These are phyloP conservation scores for Platismatia glauca DNA, from an alignment of 495 filamentous ascomycete genomes.

Conservation along the genomic window DNA sequence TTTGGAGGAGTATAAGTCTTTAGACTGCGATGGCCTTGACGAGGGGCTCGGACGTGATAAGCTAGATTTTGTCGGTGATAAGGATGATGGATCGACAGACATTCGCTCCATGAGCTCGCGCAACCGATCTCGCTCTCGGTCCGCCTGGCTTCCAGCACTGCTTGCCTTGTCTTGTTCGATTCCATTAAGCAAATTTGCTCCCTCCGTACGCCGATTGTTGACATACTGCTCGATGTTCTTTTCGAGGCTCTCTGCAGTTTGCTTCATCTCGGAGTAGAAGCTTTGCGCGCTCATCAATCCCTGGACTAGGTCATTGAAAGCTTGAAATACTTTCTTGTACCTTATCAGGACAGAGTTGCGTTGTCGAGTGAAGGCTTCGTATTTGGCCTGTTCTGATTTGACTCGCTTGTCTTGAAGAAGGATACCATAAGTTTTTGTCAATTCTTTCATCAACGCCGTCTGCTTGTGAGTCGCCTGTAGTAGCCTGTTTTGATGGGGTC, in stretches of 20 bases:
- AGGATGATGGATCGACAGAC: conserved; percentile 59
- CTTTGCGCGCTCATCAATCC: conserved; percentile 77
- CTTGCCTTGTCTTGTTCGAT: conserved; percentile 73
- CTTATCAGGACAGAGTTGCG: conserved; percentile 69
- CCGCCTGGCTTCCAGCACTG: conserved; percentile 64
- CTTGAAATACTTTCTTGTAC: conserved; percentile 87
- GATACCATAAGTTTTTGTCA: conserved; percentile 78
- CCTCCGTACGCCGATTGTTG: conserved; percentile 85
- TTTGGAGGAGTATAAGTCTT: conserved; percentile 29
- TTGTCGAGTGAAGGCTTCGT: conserved; percentile 78
- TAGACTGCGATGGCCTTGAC: conserved; percentile 34
- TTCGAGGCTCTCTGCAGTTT: conserved; percentile 87
- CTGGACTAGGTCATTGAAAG: conserved; percentile 82
- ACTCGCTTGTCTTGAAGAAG: conserved; percentile 92
- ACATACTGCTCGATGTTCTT: conserved; percentile 98
- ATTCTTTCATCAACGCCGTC: conserved; percentile 83
- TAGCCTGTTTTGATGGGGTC: conserved; percentile 83
- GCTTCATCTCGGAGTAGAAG: conserved; percentile 93
- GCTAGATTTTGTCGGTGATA: conserved; percentile 30
- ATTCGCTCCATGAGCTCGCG: conserved; percentile 91
- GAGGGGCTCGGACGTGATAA: conserved; percentile 34
- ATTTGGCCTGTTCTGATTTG: conserved; percentile 85
- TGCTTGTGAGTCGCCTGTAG: conserved; percentile 93
- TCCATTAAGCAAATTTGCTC: conserved; percentile 74
- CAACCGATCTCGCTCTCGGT: conserved; percentile 75